Evolutionary conservation across 805 yeast genomes (phyloP), one percentile per base, ranked within the genome.

Genomic region (Nematodospora valgi): DNA sequence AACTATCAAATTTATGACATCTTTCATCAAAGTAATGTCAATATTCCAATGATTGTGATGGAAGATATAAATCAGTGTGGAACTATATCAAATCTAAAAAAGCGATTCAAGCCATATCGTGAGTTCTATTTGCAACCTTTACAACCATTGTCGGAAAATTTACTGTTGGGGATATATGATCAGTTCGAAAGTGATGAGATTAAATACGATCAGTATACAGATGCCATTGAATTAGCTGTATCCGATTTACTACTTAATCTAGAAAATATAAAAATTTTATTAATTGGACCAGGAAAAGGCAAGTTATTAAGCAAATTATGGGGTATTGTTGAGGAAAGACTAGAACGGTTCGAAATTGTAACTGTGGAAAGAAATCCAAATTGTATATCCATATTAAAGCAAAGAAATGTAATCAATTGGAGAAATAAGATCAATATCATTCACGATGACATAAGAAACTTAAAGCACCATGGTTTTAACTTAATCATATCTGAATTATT

Each of bases 201-300:
- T 31, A 89, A 89, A 56, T 89, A 89, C 53, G 66, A 71, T 6
- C 68, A 70, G 41, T 89, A 89, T 52, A 80, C 72, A 39, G 47
- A 60, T 18, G 95, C 95, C 1, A 74, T 84, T 4, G 62, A 59
- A 17, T 53, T 66, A 27, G 86, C 89, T 0, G 39, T 83, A 3
- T n/a, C 30, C 1, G 68, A 52, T 32, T 5, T 50, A 41, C 7
- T 15, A 4, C 3, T 14, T 17, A n/a, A 25, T 15, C 18, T 25
- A 6, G 19, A 27, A 3, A 12, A 14, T 6, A 22, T 40, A 2
- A 38, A 35, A 2, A 59, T 85, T 6, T 68, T 83, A 4, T 71
- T 89, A 2, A 78, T 83, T 2, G 97, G 97, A 0, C 93, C 96
- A 0, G 97, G 97, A 1, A 63, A 87, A 29, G 97, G 97, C 1